Percentiles rank a stretch among this genome's conserved stretches.
Evolutionary conservation across 2,329 filamentous ascomycete genomes (phyloP).

Genomic region (Didymella lethalis): DNA sequence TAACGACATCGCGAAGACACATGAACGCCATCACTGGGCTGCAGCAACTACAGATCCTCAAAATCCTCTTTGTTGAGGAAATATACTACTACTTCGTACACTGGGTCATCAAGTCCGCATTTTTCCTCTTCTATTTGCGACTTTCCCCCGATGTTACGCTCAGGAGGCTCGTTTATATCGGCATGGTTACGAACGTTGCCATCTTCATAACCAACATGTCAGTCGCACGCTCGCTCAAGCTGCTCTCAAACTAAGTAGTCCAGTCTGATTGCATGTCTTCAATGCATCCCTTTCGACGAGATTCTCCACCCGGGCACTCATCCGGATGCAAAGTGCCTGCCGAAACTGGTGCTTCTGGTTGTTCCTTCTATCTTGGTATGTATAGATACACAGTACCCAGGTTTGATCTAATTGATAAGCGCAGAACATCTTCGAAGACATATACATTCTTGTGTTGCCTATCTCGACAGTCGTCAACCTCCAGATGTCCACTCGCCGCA

Average conservation of each 20-base stretch:
- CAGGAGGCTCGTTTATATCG: constrained; percentile 31
- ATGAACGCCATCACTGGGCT: background rate
- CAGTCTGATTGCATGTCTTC: constrained; percentile 38
- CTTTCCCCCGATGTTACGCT: constrained; percentile 37
- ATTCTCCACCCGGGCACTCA: constrained; percentile 39
- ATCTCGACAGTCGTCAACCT: constrained; percentile 29
- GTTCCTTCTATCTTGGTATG: constrained; percentile 37
- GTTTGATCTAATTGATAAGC: background rate
- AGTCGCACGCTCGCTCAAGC: background rate
- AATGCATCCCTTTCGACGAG: constrained; percentile 45
- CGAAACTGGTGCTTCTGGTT: constrained; percentile 37
- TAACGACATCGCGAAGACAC: background rate
- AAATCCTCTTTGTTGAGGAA: constrained; percentile 38
- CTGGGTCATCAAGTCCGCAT: constrained; percentile 45
- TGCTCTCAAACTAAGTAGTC: background rate
- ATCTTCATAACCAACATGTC: constrained; percentile 40
- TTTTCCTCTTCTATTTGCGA: constrained; percentile 48
- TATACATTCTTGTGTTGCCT: constrained; percentile 35
- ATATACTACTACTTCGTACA: constrained; percentile 45
- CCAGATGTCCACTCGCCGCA: constrained; percentile 32
- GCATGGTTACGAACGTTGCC: constrained; percentile 36
- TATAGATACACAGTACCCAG: background rate
- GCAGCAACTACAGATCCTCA: background rate
- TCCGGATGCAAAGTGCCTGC: constrained; percentile 35
- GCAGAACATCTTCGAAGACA: constrained; percentile 31